Conservation (phyloP, 1,284 basidiomycete genomes). For the Pascua sp. region DNA sequence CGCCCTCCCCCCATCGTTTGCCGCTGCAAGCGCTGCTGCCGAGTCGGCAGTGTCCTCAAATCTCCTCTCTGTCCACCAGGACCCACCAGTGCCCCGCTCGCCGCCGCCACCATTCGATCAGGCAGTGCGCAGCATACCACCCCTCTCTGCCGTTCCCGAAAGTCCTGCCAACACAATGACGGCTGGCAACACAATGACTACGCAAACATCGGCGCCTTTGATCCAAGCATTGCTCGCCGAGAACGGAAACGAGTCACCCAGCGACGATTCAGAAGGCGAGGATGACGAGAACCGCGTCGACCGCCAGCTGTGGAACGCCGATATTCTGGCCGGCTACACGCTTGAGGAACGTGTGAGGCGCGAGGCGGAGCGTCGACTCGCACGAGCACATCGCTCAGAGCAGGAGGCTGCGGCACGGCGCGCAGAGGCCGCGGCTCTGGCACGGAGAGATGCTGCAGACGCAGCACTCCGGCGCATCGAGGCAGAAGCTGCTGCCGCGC, state of each 20-base stretch:
- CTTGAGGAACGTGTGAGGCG: slow-evolving; percentile 39
- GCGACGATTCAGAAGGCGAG: not conserved
- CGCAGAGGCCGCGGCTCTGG: not conserved
- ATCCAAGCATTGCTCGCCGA: not conserved
- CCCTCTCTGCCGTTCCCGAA: no score
- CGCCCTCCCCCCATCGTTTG: no score
- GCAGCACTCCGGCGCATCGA: not conserved
- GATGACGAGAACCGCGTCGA: slow-evolving; percentile 30
- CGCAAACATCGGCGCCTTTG: no score
- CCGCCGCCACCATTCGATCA: not conserved
- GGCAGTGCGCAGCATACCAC: not conserved
- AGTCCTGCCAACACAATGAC: no score
- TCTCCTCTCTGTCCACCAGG: no score
- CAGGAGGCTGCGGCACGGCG: not conserved
- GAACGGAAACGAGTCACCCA: not conserved
- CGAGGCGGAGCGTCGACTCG: slow-evolving; percentile 15
- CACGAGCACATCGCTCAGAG: not conserved
- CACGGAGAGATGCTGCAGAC: not conserved
- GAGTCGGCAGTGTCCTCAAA: no score
- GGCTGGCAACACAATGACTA: no score
- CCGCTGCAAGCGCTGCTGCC: no score
- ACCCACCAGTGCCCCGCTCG: not conserved
- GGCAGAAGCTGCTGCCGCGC: not conserved
- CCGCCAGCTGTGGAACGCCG: slow-evolving; percentile 41
- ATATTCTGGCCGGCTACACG: slow-evolving; percentile 41